Evolutionary conservation across 2,329 filamentous ascomycete genomes (phyloP), one percentile per base, ranked within the genome.

Genomic region (Cryphonectria radicalis): DNA sequence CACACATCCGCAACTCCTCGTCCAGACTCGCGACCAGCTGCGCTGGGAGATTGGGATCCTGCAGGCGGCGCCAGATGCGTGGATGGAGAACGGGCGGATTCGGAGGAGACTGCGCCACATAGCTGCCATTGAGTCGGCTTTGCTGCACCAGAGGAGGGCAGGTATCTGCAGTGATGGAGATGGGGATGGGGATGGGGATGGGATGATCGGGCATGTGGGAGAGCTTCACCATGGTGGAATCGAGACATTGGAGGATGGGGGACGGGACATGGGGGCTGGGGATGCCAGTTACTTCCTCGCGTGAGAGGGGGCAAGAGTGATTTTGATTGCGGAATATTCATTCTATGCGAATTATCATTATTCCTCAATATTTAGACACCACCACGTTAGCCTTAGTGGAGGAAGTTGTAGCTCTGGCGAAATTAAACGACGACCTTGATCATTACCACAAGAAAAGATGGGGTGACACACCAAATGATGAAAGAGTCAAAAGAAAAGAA

Each of bases 81-180:
- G 63, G 63, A 50, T 65, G 42, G 63, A 65, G 42, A 40, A 37
- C 7, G 63, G 63, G 7, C 63, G 63, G 4, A 65, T 65, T 25
- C 7, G n/a, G n/a, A 65, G 43, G 43, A 46, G 63, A 7, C 5
- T 65, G 63, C 63, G 63, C 6, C 25, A 50, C 4, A 32, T 35
- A 5, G 42, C 40, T 32, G 63, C 40, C 19, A 53, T 65, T 7
- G 42, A 65, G 17, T 46, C n/a, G 40, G 62, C 40, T 46, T 19
- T 64, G 37, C n/a, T 42, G 10, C 62, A 64, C 37, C 62, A 46
- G n/a, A 28, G 28, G 10, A n/a, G 14, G n/a, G n/a, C 25, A 25
- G 14, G 28, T n/a, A 7, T 46, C 14, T 1, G 8, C 19, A 53
- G 17, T 25, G 43, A 22, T 3, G 63, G 17, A 14, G 42, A 14